Evolutionary conservation across 192 early-diverging fungal species (phyloP), one percentile per base, ranked within the genome.

Genomic region (Phycomyces blakesleeanus): DNA sequence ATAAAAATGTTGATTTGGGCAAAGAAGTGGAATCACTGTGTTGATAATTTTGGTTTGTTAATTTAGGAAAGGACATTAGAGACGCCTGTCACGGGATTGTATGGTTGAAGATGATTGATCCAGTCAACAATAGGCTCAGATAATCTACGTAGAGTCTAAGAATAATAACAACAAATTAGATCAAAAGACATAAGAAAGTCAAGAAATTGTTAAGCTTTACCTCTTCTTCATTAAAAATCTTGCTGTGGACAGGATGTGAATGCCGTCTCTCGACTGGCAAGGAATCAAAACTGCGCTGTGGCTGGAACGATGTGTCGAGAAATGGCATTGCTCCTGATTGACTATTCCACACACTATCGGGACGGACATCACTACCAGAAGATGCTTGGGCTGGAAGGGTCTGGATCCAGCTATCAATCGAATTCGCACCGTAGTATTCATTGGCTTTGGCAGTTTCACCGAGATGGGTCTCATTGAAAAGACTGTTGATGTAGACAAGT

Each of bases 81-180:
- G 53, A 27, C 6, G 29, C 26, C 27, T 52, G 20, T 10, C 26
- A 39, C 16, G 21, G 18, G 22, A 16, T 22, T 29, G 22, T 27
- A 62, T 26, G 22, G 51, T 14, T 5, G 25, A 37, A 51, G 44
- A 49, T 1, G 22, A 49, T 52, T 22, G 21, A 5, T 27, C 15
- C 27, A 59, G 38, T 68, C 66, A 61, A 55, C 60, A 22, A 68
- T 60, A 47, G 66, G 59, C 37, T 68, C 66, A 22, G 66, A 68
- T 29, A 61, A 44, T 7, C 66, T 57, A 42, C 66, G 57, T 0
- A 37, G 54, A 41, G 58, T 20, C 42, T 67, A 62, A 8, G 39
- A 11, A 15, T 15, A 58, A 5, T 16, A 34, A 34, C 12, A 1
- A 20, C 15, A 52, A 20, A n/a, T 34, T 55, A 26, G 20, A 55